phyloP scores from a whole-genome alignment of 805 yeast species.

The Teunomyces cretensis region DNA sequence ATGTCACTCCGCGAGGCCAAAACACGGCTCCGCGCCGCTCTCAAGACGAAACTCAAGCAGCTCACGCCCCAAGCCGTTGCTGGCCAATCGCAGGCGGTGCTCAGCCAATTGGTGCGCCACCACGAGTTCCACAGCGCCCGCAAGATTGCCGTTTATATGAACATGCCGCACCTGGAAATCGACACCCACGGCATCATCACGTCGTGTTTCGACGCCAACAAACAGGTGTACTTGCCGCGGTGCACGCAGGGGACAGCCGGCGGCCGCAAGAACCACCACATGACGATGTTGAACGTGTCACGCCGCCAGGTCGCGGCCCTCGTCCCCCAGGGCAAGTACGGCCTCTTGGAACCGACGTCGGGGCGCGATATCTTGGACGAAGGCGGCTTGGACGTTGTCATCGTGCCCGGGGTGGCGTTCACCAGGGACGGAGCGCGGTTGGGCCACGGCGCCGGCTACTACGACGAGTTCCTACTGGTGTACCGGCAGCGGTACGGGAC shows the following conservation, averaged over 20 bases:
- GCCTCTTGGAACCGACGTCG: slow-evolving; percentile 63
- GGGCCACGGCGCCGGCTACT: slow-evolving; percentile 94
- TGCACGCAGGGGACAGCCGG: slow-evolving; percentile 32
- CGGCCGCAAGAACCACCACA: slow-evolving; percentile 37
- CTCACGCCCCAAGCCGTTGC: slow-evolving; percentile 16
- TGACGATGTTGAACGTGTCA: slow-evolving; percentile 57
- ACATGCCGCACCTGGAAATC: slow-evolving; percentile 71
- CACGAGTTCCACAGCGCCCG: slow-evolving; percentile 45
- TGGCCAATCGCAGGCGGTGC: slow-evolving; percentile 26
- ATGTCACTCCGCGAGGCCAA: slow-evolving; percentile 12
- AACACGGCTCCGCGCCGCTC: slow-evolving; percentile 20
- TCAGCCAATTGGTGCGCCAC: slow-evolving; percentile 15
- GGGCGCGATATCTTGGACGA: slow-evolving; percentile 28
- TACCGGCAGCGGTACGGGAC: slow-evolving; percentile 17
- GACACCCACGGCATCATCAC: slow-evolving; percentile 57
- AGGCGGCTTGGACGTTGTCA: slow-evolving; percentile 63
- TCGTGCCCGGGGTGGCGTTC: slow-evolving; percentile 88
- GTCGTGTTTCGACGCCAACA: slow-evolving; percentile 49
- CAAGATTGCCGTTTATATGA: slow-evolving; percentile 68
- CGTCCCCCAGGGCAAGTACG: slow-evolving; percentile 66
- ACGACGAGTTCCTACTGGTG: slow-evolving; percentile 58
- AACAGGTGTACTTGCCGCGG: slow-evolving; percentile 59
- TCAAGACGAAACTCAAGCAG: slow-evolving; percentile 20
- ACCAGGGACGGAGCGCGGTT: slow-evolving; percentile 52
- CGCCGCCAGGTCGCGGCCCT: slow-evolving; percentile 45